phyloP scores from a whole-genome alignment of 1,284 basidiomycete species.

The Boletellus sp. region DNA sequence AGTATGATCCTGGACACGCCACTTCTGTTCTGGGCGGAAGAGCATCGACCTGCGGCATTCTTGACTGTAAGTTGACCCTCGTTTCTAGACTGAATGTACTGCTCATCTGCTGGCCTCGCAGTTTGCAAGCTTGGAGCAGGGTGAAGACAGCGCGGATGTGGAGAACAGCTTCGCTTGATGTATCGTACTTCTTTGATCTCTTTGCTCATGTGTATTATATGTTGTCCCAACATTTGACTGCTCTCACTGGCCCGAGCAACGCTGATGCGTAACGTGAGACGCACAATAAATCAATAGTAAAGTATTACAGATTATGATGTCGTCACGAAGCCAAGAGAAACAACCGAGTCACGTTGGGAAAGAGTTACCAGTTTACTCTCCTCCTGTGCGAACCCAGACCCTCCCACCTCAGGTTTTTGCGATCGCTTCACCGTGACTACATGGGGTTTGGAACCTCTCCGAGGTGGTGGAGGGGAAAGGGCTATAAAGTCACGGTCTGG shows the following conservation, averaged over 20 bases:
- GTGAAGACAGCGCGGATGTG: conserved; percentile 86
- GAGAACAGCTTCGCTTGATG: conserved; percentile 79
- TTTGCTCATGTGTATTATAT: conserved; percentile 19
- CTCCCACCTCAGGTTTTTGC: conserved; percentile 16
- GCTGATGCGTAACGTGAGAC: too few relatives aligned
- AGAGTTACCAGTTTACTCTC: conserved; percentile 11
- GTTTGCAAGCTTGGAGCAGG: conserved; percentile 83
- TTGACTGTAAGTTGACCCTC: conserved; percentile 59
- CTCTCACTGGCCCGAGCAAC: too few relatives aligned
- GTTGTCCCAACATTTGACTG: background rate
- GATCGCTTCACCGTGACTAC: conserved; percentile 1
- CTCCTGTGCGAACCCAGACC: conserved; percentile 8
- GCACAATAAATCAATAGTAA: conserved; percentile 15
- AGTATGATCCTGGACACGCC: conserved; percentile 89
- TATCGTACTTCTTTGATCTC: conserved; percentile 14
- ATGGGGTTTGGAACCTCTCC: conserved; percentile 25
- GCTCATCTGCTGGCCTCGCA: conserved; percentile 27
- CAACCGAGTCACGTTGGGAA: conserved; percentile 21
- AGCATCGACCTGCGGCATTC: conserved; percentile 90
- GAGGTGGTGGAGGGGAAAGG: conserved; percentile 30
- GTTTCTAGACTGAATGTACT: background rate
- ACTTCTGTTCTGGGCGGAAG: conserved; percentile 92
- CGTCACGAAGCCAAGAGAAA: conserved; percentile 31
- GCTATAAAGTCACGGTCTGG: conserved; percentile 25
- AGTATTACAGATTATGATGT: conserved; percentile 17